Evolutionary conservation across 2,329 filamentous ascomycete genomes (phyloP), one percentile per base, ranked within the genome.

Genomic region (Neopestalotiopsis sp.): DNA sequence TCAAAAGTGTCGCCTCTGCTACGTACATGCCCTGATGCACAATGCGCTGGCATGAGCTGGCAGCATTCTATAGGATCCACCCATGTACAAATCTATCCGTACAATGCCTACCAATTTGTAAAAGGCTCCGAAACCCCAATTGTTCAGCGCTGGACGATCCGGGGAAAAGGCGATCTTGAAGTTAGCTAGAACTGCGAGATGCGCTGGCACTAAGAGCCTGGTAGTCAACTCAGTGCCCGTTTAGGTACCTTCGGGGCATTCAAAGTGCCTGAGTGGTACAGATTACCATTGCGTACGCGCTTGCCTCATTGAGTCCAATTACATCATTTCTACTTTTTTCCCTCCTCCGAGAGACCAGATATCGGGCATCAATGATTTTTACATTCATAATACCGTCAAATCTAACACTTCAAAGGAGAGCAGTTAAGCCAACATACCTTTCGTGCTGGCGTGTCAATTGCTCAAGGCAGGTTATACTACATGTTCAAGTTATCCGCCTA

Each of bases 1-100:
- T 74, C 72, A 53, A n/a, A 38, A 24, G 74, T 73, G 72, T 74
- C 73, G 74, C 71, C 73, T 65, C 72, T 75, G 71, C 70, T 38
- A n/a, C 17, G 14, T 75, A 74, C 73, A 79, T 79, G 24, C 24
- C 24, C 24, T 28, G 24, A 28, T 28, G 77, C 77, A 79, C 72
- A 77, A 75, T 79, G 77, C 76, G 77, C 73, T 79, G 77, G 75
- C 75, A 75, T 79, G 77, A 77, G 77, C 72, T 79, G 77, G 75
- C 75, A 76, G 72, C 74, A 75, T 74, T 75, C 73, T 72, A 79
- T 76, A 75, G 76, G 77, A 72, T 59, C 70, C 74, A 73, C 72
- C 70, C 38, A 65, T 67, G 53, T 67, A 45, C 65, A 67, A 28
- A 49, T 53, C 40, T 24, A 34, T 42, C 65, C 38, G 30, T 30